Percentiles rank a stretch among this genome's conserved stretches.
phyloP scores from a whole-genome alignment of 2,329 filamentous ascomycete species.

The Cladosporium sp. region DNA sequence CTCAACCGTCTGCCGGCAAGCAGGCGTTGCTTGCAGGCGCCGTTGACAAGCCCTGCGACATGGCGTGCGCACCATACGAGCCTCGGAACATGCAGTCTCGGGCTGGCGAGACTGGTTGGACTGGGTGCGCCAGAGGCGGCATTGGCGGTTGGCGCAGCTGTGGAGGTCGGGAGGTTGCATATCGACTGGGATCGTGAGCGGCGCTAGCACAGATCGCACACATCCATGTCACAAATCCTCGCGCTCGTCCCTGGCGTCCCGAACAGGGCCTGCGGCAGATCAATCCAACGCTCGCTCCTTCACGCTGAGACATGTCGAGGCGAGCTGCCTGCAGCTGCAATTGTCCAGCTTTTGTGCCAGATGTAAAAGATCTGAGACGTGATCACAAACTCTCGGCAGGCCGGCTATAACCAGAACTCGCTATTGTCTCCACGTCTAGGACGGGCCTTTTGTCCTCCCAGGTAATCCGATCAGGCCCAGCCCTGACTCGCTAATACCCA shows the following conservation, averaged over 20 bases:
- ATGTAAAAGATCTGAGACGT: neutral
- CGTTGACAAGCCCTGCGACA: neutral
- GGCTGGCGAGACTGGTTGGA: neutral
- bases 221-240: slow-evolving; percentile 8
- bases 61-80: neutral
- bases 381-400: neutral
- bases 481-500: neutral
- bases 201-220: slow-evolving; percentile 4
- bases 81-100: neutral
- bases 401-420: neutral
- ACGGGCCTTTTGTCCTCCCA: neutral
- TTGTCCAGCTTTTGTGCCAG: neutral
- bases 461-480: neutral
- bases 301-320: neutral
- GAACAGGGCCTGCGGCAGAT: neutral
- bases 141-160: slow-evolving; percentile 1
- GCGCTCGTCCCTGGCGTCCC: neutral
- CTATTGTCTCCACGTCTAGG: neutral
- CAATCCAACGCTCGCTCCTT: neutral
- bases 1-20: neutral
- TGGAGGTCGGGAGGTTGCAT: slow-evolving; percentile 1
- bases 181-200: neutral
- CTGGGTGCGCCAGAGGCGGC: neutral
- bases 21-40: neutral
- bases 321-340: neutral